A percentile compares a stretch with the other conserved stretches of the same genome.
Evolutionary conservation across 1,284 basidiomycete species (phyloP).

Genomic region (Trichosporon sp.): DNA sequence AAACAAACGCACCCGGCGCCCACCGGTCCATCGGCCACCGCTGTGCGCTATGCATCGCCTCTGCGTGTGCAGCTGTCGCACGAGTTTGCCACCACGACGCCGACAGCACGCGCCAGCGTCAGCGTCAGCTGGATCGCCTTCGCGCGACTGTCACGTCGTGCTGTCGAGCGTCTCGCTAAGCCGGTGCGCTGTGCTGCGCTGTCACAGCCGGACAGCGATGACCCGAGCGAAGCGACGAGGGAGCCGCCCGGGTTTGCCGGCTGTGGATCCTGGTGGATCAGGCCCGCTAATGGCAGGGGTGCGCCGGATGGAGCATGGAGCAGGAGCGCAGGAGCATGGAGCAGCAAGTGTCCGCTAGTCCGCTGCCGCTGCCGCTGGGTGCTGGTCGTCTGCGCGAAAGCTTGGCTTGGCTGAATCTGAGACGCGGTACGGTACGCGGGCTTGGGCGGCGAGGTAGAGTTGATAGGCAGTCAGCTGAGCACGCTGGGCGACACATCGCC

Average conservation of each 20-base stretch:
- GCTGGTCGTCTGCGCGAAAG: no score
- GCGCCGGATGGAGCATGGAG: neutral
- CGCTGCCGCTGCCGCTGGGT: no score
- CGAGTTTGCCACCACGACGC: neutral
- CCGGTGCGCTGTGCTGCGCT: neutral
- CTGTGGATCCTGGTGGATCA: neutral
- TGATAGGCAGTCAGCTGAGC: neutral
- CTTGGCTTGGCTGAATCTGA: neutral
- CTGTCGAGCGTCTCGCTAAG: neutral
- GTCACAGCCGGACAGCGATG: neutral
- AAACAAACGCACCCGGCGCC: neutral
- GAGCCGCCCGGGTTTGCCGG: neutral
- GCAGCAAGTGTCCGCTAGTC: no score
- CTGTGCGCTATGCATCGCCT: neutral
- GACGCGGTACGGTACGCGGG: no score
- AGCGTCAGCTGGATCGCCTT: neutral
- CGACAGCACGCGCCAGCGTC: no score
- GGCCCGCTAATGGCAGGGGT: no score
- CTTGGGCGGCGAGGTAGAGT: neutral
- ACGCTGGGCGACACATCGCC: conserved; percentile 1
- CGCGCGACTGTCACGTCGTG: neutral
- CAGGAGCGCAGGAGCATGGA: no score
- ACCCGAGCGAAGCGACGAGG: neutral
- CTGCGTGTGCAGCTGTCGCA: no score
- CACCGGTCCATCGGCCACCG: no score